Conservation (phyloP, 208 protist genomes). For the Endotrypanum monterogeii region DNA sequence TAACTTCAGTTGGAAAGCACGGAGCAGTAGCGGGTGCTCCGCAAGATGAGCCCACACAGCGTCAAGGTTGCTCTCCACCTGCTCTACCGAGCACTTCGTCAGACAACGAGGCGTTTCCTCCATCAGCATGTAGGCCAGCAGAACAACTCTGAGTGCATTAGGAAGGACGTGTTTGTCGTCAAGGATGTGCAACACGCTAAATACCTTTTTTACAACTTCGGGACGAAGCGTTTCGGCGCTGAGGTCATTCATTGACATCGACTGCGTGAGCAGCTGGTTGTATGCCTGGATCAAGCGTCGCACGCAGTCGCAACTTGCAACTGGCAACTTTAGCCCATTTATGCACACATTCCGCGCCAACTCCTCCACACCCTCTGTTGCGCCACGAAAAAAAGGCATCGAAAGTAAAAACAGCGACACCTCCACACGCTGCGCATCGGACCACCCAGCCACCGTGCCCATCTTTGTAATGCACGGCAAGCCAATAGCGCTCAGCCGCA, state of each 20-base stretch:
- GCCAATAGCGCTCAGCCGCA: slow-evolving; percentile 35
- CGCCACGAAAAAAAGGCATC: slow-evolving; percentile 54
- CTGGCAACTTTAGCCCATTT: slow-evolving; percentile 80
- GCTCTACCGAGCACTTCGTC: background rate
- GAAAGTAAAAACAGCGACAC: slow-evolving; percentile 44
- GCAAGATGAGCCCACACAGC: slow-evolving; percentile 41
- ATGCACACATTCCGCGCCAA: slow-evolving; percentile 69
- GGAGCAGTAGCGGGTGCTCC: slow-evolving; percentile 43
- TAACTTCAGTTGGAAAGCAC: slow-evolving; percentile 42
- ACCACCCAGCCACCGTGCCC: slow-evolving; percentile 16
- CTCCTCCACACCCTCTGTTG: slow-evolving; percentile 35
- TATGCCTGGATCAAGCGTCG: slow-evolving; percentile 72
- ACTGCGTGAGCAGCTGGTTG: slow-evolving; percentile 39
- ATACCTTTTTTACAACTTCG: slow-evolving; percentile 45
- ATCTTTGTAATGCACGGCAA: slow-evolving; percentile 36
- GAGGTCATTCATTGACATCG: slow-evolving; percentile 31
- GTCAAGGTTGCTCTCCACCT: slow-evolving; percentile 11
- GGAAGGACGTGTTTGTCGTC: slow-evolving; percentile 55
- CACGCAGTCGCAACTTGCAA: slow-evolving; percentile 48
- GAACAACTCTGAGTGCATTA: slow-evolving; percentile 55
- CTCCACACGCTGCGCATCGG: slow-evolving; percentile 26
- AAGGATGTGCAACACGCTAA: slow-evolving; percentile 53
- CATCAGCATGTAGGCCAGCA: slow-evolving; percentile 57
- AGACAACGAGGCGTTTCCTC: slow-evolving; percentile 25
- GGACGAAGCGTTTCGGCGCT: slow-evolving; percentile 11